Percentiles rank a stretch among this genome's conserved stretches.
phyloP scores from a whole-genome alignment of 495 filamentous ascomycete genomes.

The Lophiostoma macrostomum region DNA sequence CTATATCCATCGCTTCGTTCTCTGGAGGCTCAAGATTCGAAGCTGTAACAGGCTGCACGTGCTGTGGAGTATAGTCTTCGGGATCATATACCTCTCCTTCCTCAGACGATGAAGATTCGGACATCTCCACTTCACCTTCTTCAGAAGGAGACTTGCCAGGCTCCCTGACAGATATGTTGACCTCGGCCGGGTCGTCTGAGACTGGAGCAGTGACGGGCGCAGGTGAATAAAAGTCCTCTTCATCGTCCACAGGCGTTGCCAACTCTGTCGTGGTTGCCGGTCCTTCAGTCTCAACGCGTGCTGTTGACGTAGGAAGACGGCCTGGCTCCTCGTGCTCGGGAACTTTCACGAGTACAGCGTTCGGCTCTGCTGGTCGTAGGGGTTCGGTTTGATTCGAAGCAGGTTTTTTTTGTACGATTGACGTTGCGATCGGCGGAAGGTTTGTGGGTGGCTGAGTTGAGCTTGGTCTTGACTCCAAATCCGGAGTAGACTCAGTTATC shows the following conservation, averaged over 20 bases:
- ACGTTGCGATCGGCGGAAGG: too few relatives aligned
- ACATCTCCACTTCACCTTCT: conserved; percentile 28
- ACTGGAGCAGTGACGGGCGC: neutral
- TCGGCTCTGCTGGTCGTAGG: too few relatives aligned
- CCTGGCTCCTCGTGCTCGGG: too few relatives aligned
- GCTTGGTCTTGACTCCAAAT: too few relatives aligned
- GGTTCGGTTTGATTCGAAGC: too few relatives aligned
- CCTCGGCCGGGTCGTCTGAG: neutral
- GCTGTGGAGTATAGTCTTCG: neutral
- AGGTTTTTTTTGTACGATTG: too few relatives aligned
- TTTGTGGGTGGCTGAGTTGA: too few relatives aligned
- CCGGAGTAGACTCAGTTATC: too few relatives aligned
- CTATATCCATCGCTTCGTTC: neutral
- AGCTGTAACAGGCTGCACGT: too few relatives aligned
- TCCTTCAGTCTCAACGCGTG: neutral
- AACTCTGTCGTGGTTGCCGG: neutral
- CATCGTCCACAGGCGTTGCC: conserved; percentile 7
- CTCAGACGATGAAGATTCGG: conserved; percentile 14
- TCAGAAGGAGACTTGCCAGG: conserved; percentile 7
- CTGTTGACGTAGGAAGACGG: too few relatives aligned
- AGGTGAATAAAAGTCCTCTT: conserved; percentile 29
- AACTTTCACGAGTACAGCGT: too few relatives aligned
- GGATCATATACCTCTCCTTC: conserved; percentile 25
- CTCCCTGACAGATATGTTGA: neutral
- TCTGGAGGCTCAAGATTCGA: too few relatives aligned